Conservation (phyloP, 2,329 filamentous ascomycete species). For the Neofusicoccum laricinum region DNA sequence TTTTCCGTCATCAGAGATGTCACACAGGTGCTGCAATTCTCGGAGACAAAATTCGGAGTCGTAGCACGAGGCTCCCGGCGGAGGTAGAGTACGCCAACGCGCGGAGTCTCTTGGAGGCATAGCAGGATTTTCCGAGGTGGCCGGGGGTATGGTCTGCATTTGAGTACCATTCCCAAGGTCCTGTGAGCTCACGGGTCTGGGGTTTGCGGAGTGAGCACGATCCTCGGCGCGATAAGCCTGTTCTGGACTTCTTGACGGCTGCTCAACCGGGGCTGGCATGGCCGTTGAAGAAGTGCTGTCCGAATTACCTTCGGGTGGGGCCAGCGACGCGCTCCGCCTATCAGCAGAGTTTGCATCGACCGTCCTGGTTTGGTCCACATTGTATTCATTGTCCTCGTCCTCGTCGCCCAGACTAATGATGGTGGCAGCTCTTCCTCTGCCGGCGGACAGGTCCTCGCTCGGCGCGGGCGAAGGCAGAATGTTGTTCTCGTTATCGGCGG, state of each 20-base stretch:
- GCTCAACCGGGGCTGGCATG: neutral
- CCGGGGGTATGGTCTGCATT: neutral
- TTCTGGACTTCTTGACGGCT: neutral
- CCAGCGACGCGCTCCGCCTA: neutral
- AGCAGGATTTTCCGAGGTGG: neutral
- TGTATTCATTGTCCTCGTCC: neutral
- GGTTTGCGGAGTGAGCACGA: neutral
- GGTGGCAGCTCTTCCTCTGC: neutral
- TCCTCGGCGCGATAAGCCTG: neutral
- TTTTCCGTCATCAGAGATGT: neutral
- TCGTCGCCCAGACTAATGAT: neutral
- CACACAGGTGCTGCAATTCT: neutral
- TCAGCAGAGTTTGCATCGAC: neutral
- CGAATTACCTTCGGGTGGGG: neutral
- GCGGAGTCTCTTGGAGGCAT: neutral
- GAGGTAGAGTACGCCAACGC: neutral
- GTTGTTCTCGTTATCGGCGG: constrained; percentile 20
- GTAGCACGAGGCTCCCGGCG: neutral
- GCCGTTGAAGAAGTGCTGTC: neutral
- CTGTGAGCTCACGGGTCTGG: neutral
- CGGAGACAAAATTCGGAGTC: neutral
- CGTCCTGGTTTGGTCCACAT: neutral
- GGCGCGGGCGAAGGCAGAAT: constrained; percentile 62
- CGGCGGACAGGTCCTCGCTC: constrained; percentile 51
- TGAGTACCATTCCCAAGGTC: too few relatives aligned